Evolutionary conservation across 306 rosid species (phyloP).

Genomic region (Vigna mungo): DNA sequence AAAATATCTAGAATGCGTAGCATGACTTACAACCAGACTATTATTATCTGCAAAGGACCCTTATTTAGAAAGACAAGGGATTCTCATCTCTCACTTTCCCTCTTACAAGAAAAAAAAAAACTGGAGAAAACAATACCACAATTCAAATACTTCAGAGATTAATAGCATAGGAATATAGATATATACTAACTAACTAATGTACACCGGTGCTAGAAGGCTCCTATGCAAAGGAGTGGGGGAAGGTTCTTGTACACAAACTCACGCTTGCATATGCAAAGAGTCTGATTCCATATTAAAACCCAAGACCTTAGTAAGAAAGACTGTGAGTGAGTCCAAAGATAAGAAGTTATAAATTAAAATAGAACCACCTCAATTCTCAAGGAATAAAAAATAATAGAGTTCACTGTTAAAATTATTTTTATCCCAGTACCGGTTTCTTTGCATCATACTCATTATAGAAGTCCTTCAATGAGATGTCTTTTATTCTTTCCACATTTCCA

Average conservation of each 20-base stretch:
- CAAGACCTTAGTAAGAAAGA: not conserved
- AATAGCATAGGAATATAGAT: not conserved
- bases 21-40: constrained; percentile 28
- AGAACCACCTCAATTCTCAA: constrained; percentile 22
- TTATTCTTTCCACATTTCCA: constrained; percentile 82
- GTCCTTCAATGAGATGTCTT: constrained; percentile 58
- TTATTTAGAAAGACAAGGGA: not conserved
- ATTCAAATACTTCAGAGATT: constrained; percentile 29
- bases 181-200: not conserved
- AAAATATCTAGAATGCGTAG: constrained; percentile 13
- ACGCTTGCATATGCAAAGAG: not conserved
- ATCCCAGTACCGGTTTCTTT: constrained; percentile 82
- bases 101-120: constrained; percentile 15
- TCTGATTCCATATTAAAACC: not conserved
- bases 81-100: constrained; percentile 30
- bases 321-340: constrained; percentile 26
- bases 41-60: constrained; percentile 5
- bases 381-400: not conserved
- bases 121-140: constrained; percentile 20
- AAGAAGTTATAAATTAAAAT: constrained; percentile 28
- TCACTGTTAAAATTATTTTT: constrained; percentile 17
- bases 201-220: not conserved
- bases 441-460: constrained; percentile 70
- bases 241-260: not conserved
- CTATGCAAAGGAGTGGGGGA: not conserved